These are phyloP conservation scores for Aspergillus caelatus DNA, from an alignment of 2,329 filamentous ascomycete genomes.

Conservation along the genomic window DNA sequence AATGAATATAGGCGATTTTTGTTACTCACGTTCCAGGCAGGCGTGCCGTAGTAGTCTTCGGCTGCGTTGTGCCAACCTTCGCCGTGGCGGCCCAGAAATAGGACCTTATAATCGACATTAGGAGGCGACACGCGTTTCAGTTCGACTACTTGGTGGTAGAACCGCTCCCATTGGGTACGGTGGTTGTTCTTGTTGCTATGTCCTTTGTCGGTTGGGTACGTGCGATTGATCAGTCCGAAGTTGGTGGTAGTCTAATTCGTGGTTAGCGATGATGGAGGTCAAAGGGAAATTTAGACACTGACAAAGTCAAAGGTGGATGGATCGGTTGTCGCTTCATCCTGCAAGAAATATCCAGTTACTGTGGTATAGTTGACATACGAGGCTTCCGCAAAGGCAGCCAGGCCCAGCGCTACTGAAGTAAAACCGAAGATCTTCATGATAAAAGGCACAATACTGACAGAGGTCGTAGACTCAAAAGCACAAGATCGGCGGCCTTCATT, in stretches of 20 bases:
- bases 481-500: background rate
- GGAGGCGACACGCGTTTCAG: conserved; percentile 47
- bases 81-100: conserved; percentile 63
- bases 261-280: background rate
- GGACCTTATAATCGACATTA: conserved; percentile 55
- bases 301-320: conserved; percentile 52
- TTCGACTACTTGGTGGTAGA: conserved; percentile 50
- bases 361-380: conserved; percentile 40
- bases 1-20: background rate
- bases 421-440: conserved; percentile 64
- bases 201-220: conserved; percentile 45
- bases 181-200: conserved; percentile 29
- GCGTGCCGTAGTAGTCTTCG: conserved; percentile 60
- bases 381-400: conserved; percentile 70
- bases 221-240: conserved; percentile 54
- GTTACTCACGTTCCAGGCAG: conserved; percentile 60
- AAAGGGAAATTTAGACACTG: conserved; percentile 15
- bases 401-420: conserved; percentile 70
- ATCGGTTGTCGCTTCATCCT: conserved; percentile 51
- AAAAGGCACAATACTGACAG: background rate
- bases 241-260: conserved; percentile 38
- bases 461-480: background rate
- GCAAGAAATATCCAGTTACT: conserved; percentile 53
- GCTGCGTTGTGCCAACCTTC: conserved; percentile 65
- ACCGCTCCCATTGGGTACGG: conserved; percentile 60